These are phyloP conservation scores for Trypanosoma avium DNA, from an alignment of 208 protist species.

Conservation along the genomic window DNA sequence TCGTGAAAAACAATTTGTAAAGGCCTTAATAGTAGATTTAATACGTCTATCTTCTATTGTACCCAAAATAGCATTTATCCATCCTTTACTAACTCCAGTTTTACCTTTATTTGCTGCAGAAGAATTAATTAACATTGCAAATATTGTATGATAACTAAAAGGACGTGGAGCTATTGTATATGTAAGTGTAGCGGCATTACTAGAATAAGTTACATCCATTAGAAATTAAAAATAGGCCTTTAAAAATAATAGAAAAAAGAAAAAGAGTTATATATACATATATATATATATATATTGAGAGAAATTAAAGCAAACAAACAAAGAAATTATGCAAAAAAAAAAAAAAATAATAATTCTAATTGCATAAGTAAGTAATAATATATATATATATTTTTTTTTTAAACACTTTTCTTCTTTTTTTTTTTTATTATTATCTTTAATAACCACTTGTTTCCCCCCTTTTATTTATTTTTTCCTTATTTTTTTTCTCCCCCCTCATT, in stretches of 20 bases:
- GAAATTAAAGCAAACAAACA: not conserved
- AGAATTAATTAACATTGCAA: constrained; percentile 33
- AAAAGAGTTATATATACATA: not conserved
- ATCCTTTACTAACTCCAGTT: not conserved
- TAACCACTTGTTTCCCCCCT: not conserved
- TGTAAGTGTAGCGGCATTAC: constrained; percentile 45
- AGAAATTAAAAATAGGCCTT: not conserved
- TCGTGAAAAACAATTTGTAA: constrained; percentile 43
- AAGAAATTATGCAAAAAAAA: not conserved
- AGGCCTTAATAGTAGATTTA: constrained; percentile 32
- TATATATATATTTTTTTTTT: not conserved
- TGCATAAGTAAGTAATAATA: not conserved
- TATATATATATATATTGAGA: constrained; percentile 15
- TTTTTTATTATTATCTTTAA: constrained; percentile 1
- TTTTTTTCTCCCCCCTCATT: no score
- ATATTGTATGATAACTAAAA: constrained; percentile 27
- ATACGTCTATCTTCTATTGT: constrained; percentile 3
- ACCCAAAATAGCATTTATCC: not conserved
- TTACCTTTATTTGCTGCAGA: not conserved
- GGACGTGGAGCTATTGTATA: constrained; percentile 56
- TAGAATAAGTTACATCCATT: not conserved
- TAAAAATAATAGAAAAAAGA: not conserved
- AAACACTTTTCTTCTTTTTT: constrained; percentile 1
- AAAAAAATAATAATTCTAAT: not conserved
- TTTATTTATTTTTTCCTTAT: no score